A percentile compares a stretch with the other conserved stretches of the same genome.
phyloP scores from a whole-genome alignment of 179 eudicot species.

The Drosera spatulata region DNA sequence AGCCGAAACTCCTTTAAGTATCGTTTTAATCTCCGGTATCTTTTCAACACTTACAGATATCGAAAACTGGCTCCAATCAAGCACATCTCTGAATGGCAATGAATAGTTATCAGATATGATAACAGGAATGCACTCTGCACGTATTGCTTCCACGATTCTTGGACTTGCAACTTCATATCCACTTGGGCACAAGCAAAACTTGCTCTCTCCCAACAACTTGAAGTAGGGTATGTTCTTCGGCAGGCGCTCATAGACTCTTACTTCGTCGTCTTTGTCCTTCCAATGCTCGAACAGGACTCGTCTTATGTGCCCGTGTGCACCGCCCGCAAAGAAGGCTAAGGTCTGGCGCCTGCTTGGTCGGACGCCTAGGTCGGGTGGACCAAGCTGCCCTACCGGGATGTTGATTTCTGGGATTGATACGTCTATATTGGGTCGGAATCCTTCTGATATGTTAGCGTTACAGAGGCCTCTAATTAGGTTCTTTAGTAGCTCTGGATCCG shows the following conservation, averaged over 20 bases:
- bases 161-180: conserved; percentile 13
- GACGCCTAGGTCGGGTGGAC: no score
- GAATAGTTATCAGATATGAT: conserved; percentile 4
- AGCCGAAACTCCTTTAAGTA: not conserved
- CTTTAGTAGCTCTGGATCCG: no score
- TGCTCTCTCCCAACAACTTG: conserved; percentile 7
- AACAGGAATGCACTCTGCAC: conserved; percentile 6
- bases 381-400: no score
- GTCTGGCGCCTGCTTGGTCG: no score
- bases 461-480: no score
- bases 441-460: no score
- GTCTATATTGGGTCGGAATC: no score
- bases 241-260: not conserved
- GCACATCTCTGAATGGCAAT: conserved; percentile 11
- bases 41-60: conserved; percentile 4
- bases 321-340: no score
- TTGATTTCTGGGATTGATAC: no score
- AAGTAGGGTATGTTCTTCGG: conserved; percentile 2
- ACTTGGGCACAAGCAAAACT: conserved; percentile 10
- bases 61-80: conserved; percentile 9
- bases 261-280: no score
- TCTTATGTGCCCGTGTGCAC: no score
- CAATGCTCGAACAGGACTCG: no score
- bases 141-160: conserved; percentile 12
- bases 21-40: conserved; percentile 3